Conservation (phyloP, 768 basidiomycete species). For the Phylloporus arenicola region DNA sequence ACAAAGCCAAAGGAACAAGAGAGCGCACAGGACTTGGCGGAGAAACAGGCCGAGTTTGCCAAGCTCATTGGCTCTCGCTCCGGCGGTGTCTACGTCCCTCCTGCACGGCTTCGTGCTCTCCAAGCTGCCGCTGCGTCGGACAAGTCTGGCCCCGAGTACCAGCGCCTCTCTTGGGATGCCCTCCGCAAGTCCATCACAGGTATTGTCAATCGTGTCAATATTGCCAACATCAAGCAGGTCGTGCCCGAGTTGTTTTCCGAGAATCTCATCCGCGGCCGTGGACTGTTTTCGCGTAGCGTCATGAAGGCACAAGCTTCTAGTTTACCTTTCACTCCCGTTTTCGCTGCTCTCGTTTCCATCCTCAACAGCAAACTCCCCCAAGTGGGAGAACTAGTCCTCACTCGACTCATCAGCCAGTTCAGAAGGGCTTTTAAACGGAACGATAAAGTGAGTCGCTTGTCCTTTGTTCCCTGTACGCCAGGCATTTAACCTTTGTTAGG, state of each 20-base stretch:
- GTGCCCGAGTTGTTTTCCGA: slow-evolving; percentile 89
- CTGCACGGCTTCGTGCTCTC: slow-evolving; percentile 85
- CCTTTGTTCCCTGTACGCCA: not conserved
- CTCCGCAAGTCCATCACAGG: slow-evolving; percentile 96
- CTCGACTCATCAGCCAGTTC: slow-evolving; percentile 91
- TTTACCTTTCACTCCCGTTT: slow-evolving; percentile 96
- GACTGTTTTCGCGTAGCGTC: slow-evolving; percentile 86
- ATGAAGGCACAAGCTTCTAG: slow-evolving; percentile 99
- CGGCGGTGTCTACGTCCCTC: slow-evolving; percentile 96
- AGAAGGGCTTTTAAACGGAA: slow-evolving; percentile 92
- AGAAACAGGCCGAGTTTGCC: slow-evolving; percentile 82
- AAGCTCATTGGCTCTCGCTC: slow-evolving; percentile 78
- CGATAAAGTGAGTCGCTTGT: slow-evolving; percentile 71
- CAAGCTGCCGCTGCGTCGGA: slow-evolving; percentile 78
- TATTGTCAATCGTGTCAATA: slow-evolving; percentile 99
- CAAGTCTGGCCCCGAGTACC: slow-evolving; percentile 84
- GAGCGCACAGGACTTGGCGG: slow-evolving; percentile 44
- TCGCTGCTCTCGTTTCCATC: slow-evolving; percentile 89
- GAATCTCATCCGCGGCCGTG: slow-evolving; percentile 89
- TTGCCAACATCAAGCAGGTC: slow-evolving; percentile 91
- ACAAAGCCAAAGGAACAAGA: slow-evolving; percentile 48
- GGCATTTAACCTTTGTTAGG: slow-evolving; percentile 41
- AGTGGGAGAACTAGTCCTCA: slow-evolving; percentile 88
- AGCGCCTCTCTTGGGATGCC: slow-evolving; percentile 96
- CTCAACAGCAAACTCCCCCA: slow-evolving; percentile 97